Conservation (phyloP, 73 alveolate species). For the Loxodes magnus region DNA sequence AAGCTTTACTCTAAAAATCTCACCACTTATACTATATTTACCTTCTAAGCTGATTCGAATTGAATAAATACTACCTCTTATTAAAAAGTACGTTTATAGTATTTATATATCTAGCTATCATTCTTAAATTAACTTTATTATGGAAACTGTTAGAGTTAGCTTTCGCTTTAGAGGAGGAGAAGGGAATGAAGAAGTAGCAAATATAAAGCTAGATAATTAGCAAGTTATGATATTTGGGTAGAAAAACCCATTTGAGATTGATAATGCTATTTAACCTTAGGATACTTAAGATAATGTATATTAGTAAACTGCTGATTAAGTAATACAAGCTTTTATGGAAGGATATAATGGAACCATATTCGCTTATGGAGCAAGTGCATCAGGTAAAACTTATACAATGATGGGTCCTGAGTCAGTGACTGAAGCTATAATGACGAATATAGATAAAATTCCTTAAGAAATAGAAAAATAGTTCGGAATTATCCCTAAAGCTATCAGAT, state of each 20-base stretch:
- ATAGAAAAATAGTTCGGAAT: conserved; percentile 48
- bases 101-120: too few species aligned
- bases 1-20: too few species aligned
- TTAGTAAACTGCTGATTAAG: background rate
- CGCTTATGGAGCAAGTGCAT: conserved; percentile 14
- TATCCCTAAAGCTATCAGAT: conserved; percentile 63
- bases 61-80: too few species aligned
- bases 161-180: conserved; percentile 12
- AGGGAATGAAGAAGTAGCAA: background rate
- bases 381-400: conserved; percentile 12
- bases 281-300: conserved; percentile 4
- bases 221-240: too few species aligned
- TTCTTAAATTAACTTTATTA: too few species aligned
- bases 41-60: too few species aligned
- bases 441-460: conserved; percentile 7
- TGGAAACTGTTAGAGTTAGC: conserved; percentile 10
- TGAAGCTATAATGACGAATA: background rate
- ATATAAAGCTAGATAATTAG: background rate
- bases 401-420: conserved; percentile 16
- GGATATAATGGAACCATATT: conserved; percentile 10
- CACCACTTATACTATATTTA: too few species aligned
- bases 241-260: background rate
- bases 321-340: background rate
- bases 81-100: too few species aligned
- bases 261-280: background rate